These are phyloP conservation scores for Onygenales sp. DNA, from an alignment of 2,329 filamentous ascomycete species.

Conservation along the genomic window DNA sequence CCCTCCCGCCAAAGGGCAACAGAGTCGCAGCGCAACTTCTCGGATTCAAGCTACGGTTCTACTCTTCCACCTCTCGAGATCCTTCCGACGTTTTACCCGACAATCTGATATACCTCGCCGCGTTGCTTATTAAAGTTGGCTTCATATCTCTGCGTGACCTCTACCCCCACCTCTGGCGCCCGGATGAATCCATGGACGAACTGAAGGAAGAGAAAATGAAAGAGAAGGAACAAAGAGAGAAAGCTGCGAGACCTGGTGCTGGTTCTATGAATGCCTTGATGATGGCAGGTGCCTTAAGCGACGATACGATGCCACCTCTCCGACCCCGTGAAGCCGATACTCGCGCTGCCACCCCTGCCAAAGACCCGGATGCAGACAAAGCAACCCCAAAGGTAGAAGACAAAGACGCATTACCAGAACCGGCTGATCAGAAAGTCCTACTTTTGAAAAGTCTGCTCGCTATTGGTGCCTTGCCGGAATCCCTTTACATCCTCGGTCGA, in stretches of 20 bases:
- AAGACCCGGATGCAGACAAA: slow-evolving; percentile 44
- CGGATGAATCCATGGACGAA: slow-evolving; percentile 71
- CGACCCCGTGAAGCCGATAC: slow-evolving; percentile 43
- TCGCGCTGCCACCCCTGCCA: slow-evolving; percentile 43
- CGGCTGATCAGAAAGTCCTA: slow-evolving; percentile 77
- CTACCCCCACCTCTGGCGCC: slow-evolving; percentile 83
- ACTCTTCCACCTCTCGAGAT: slow-evolving; percentile 69
- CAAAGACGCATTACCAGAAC: slow-evolving; percentile 54
- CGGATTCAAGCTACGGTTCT: slow-evolving; percentile 95
- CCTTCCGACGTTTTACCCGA: slow-evolving; percentile 71
- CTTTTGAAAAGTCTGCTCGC: slow-evolving; percentile 77
- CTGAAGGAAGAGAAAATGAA: slow-evolving; percentile 61
- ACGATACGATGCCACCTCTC: slow-evolving; percentile 56
- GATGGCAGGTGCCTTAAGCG: slow-evolving; percentile 74
- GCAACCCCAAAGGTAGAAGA: slow-evolving; percentile 30
- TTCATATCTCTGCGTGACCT: slow-evolving; percentile 89
- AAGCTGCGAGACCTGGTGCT: slow-evolving; percentile 58
- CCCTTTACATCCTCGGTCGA: slow-evolving; percentile 80
- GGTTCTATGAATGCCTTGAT: slow-evolving; percentile 70
- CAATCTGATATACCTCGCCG: slow-evolving; percentile 85
- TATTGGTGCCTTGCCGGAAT: slow-evolving; percentile 86
- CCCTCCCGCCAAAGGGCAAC: slow-evolving; percentile 76
- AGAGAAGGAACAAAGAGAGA: slow-evolving; percentile 71
- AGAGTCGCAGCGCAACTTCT: slow-evolving; percentile 86
- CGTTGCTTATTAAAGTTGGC: slow-evolving; percentile 89